Evolutionary conservation across 2,329 filamentous ascomycete genomes (phyloP).

Genomic region (Metarhizium humberi): DNA sequence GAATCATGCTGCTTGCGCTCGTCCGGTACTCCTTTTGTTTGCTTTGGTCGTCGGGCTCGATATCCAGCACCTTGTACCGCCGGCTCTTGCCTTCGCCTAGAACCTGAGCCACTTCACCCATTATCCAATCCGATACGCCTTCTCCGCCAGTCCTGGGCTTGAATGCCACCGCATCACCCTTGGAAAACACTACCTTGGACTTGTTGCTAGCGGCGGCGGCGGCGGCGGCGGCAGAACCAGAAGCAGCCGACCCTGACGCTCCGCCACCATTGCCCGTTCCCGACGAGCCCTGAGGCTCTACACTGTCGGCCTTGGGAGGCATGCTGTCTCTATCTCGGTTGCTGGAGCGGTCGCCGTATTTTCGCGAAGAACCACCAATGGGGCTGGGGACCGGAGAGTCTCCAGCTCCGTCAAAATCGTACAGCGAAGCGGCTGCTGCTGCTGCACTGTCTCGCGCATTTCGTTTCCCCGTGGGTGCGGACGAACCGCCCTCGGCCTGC

Average conservation of each 20-base stretch:
- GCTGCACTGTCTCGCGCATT: slow-evolving; percentile 13
- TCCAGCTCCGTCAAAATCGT: slow-evolving; percentile 34
- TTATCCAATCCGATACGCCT: slow-evolving; percentile 53
- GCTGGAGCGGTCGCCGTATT: slow-evolving; percentile 27
- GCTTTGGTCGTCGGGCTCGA: slow-evolving; percentile 62
- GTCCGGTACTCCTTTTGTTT: slow-evolving; percentile 62
- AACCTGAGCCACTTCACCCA: slow-evolving; percentile 69
- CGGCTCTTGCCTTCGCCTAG: slow-evolving; percentile 68
- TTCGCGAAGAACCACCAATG: slow-evolving; percentile 24
- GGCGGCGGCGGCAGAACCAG: background rate
- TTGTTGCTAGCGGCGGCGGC: slow-evolving; percentile 16
- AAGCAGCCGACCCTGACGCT: background rate
- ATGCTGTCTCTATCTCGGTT: slow-evolving; percentile 41
- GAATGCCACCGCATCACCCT: slow-evolving; percentile 58
- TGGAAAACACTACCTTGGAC: slow-evolving; percentile 48
- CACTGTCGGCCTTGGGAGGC: slow-evolving; percentile 46
- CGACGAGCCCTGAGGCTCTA: slow-evolving; percentile 38
- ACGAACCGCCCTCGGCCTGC: slow-evolving; percentile 22
- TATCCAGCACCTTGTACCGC: slow-evolving; percentile 71
- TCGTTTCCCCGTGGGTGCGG: slow-evolving; percentile 13
- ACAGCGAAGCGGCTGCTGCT: slow-evolving; percentile 24
- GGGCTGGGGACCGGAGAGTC: slow-evolving; percentile 38
- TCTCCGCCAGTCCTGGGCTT: slow-evolving; percentile 47
- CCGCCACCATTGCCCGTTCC: background rate
- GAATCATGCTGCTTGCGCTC: slow-evolving; percentile 66